Conservation (phyloP, 176 grass and related monocot species). For the Pharus latifolius region DNA sequence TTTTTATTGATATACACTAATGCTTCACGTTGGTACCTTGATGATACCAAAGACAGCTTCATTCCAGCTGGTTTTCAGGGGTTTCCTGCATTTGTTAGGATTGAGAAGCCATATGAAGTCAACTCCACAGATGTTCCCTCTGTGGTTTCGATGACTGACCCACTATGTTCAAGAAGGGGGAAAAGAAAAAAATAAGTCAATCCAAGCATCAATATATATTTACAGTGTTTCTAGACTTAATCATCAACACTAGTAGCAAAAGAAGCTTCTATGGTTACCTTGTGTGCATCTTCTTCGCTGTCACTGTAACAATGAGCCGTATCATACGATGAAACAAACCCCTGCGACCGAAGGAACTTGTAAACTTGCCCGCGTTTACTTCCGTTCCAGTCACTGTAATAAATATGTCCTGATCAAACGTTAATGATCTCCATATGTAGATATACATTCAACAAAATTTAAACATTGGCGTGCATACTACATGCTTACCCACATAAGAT, state of each 20-base stretch:
- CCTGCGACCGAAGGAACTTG: constrained; percentile 83
- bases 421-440: constrained; percentile 16
- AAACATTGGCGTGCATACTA: constrained; percentile 4
- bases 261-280: constrained; percentile 42
- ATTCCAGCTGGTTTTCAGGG: constrained; percentile 90
- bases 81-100: constrained; percentile 64
- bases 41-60: constrained; percentile 88
- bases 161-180: constrained; percentile 37
- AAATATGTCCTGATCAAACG: constrained; percentile 9
- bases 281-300: constrained; percentile 79
- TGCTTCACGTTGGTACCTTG: constrained; percentile 49
- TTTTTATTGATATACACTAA: not conserved
- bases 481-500: constrained; percentile 75
- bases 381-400: constrained; percentile 81
- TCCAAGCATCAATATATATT: not conserved
- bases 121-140: constrained; percentile 87
- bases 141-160: constrained; percentile 95
- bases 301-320: constrained; percentile 83
- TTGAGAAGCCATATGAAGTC: constrained; percentile 98
- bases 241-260: constrained; percentile 9
- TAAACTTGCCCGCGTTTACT: constrained; percentile 96
- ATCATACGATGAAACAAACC: constrained; percentile 88
- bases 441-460: not conserved
- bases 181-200: constrained; percentile 3
- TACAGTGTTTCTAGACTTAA: not conserved